Evolutionary conservation across 2,329 filamentous ascomycete genomes (phyloP).

Genomic region (Diatrype stigma): DNA sequence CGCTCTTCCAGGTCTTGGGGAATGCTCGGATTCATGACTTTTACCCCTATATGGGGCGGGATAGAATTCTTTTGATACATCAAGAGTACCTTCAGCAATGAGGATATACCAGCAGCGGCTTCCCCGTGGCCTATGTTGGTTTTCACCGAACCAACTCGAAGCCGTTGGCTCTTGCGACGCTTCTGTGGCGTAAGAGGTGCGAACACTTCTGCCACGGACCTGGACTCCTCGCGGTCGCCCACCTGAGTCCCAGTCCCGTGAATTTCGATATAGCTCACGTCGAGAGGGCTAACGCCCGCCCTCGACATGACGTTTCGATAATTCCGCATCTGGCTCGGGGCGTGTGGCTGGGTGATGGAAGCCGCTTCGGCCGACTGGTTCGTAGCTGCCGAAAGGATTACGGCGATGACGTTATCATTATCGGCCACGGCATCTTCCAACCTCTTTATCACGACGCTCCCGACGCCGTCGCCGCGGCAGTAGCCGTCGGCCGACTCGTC

Average conservation of each 20-base stretch:
- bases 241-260: conserved; percentile 69
- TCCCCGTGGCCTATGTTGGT: conserved; percentile 44
- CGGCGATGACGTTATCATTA: conserved; percentile 62
- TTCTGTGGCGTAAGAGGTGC: conserved; percentile 41
- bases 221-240: conserved; percentile 64
- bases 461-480: conserved; percentile 22
- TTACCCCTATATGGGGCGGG: conserved; percentile 43
- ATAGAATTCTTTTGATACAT: conserved; percentile 30
- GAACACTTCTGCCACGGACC: conserved; percentile 55
- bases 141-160: conserved; percentile 44
- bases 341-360: conserved; percentile 69
- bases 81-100: conserved; percentile 17
- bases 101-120: conserved; percentile 29
- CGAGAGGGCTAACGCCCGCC: conserved; percentile 47
- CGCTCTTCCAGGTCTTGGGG: conserved; percentile 35
- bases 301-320: conserved; percentile 55
- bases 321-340: conserved; percentile 56
- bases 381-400: conserved; percentile 36
- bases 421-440: conserved; percentile 38
- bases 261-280: conserved; percentile 63
- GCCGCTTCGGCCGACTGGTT: conserved; percentile 67
- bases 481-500: conserved; percentile 17
- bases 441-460: conserved; percentile 17
- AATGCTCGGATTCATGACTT: conserved; percentile 42
- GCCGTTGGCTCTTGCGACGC: conserved; percentile 33